Conservation (phyloP, 2,329 filamentous ascomycete genomes). For the Teratosphaeriaceae sp. region DNA sequence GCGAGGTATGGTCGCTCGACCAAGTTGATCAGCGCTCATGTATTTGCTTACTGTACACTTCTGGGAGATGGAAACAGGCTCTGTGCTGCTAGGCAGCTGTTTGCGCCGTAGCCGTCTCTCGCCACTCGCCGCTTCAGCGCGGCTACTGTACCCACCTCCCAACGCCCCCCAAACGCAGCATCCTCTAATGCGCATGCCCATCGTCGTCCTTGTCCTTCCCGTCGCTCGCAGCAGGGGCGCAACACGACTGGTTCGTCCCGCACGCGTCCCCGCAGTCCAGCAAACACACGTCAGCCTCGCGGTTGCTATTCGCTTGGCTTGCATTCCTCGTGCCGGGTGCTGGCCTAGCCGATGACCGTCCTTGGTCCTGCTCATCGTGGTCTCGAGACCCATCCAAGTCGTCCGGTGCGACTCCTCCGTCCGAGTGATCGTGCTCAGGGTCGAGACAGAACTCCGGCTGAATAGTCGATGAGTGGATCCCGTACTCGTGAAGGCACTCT, state of each 20-base stretch:
- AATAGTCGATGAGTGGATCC: constrained; percentile 95
- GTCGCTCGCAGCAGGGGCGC: constrained; percentile 24
- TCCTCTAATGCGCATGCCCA: no score
- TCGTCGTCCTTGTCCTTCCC: background rate
- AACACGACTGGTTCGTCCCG: constrained; percentile 36
- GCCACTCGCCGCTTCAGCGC: no score
- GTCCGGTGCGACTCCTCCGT: constrained; percentile 10
- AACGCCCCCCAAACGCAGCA: no score
- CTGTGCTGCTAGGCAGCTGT: no score
- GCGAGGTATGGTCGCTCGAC: no score
- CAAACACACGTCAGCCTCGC: constrained; percentile 31
- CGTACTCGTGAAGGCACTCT: constrained; percentile 86
- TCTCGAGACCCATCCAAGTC: background rate
- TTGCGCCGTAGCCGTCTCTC: no score
- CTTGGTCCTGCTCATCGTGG: background rate
- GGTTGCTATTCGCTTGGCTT: constrained; percentile 25
- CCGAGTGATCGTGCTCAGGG: constrained; percentile 37
- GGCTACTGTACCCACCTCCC: no score
- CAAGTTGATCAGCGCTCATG: no score
- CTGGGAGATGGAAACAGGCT: no score
- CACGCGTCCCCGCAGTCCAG: constrained; percentile 40
- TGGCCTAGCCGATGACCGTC: constrained; percentile 5
- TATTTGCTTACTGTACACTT: no score
- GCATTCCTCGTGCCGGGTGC: constrained; percentile 27
- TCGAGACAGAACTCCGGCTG: constrained; percentile 72